Conservation (phyloP, 306 rosid species). For the Prunus armeniaca region DNA sequence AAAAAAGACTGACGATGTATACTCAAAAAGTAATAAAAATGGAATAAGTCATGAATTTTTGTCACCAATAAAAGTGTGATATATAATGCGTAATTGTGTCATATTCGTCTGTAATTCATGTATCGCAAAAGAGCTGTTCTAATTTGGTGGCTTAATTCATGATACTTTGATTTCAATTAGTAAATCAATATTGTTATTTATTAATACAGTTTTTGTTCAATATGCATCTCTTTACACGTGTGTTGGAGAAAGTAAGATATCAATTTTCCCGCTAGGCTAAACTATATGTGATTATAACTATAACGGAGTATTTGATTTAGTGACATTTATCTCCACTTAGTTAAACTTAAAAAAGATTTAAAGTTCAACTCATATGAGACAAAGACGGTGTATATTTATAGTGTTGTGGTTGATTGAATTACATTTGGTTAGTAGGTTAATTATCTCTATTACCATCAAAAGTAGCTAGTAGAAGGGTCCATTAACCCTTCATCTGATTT, state of each 20-base stretch:
- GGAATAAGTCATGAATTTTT: constrained; percentile 19
- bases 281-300: too few relatives aligned
- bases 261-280: too few relatives aligned
- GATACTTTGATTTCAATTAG: background rate
- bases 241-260: background rate
- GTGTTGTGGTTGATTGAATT: background rate
- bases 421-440: background rate
- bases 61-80: constrained; percentile 1
- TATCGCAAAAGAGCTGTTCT: constrained; percentile 30
- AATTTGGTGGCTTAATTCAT: constrained; percentile 13
- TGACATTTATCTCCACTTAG: too few relatives aligned
- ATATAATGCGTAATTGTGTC: constrained; percentile 12
- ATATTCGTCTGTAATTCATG: constrained; percentile 16
- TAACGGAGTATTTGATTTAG: too few relatives aligned
- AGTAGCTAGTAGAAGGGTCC: background rate
- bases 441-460: background rate
- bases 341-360: too few relatives aligned
- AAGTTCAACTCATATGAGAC: background rate
- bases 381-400: too few relatives aligned
- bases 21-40: background rate
- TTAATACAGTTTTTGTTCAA: background rate
- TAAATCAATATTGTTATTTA: background rate
- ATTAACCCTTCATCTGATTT: background rate
- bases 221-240: too few relatives aligned
- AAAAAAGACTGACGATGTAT: background rate